phyloP scores from a whole-genome alignment of 352 stramenopile genomes.

The Globisporangium spinosum region DNA sequence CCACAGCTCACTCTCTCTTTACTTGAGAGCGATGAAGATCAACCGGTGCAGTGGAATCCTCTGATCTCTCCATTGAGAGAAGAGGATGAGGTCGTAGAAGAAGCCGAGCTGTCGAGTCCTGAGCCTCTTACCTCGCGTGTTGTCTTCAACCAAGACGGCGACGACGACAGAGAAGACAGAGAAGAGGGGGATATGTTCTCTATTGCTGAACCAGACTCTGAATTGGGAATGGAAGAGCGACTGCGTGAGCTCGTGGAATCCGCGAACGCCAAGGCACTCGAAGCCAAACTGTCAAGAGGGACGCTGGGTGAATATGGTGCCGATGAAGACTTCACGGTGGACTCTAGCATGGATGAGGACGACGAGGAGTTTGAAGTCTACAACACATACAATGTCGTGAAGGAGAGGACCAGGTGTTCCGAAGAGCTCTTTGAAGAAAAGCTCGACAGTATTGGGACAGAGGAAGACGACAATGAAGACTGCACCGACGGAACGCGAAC shows the following conservation, averaged over 20 bases:
- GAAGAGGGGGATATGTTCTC: not conserved
- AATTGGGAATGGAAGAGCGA: conserved; percentile 12
- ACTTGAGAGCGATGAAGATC: not conserved
- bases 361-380: conserved; percentile 23
- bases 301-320: not conserved
- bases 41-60: conserved; percentile 24
- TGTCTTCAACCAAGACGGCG: conserved; percentile 10
- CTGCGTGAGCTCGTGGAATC: conserved; percentile 14
- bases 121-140: not conserved
- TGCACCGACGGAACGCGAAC: conserved; percentile 8
- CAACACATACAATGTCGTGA: conserved; percentile 1
- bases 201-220: not conserved
- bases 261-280: not conserved
- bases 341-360: conserved; percentile 12
- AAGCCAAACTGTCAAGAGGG: not conserved
- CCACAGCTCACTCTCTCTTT: not conserved
- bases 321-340: not conserved
- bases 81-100: conserved; percentile 1
- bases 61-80: conserved; percentile 59
- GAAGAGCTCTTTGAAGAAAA: conserved; percentile 15
- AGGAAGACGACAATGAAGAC: conserved; percentile 11
- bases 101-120: not conserved
- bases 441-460: not conserved
- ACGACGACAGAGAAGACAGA: not conserved
- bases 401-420: not conserved